Base-by-base conservation (phyloP, 306 rosid species). In the Trifolium fragiferum region DNA sequence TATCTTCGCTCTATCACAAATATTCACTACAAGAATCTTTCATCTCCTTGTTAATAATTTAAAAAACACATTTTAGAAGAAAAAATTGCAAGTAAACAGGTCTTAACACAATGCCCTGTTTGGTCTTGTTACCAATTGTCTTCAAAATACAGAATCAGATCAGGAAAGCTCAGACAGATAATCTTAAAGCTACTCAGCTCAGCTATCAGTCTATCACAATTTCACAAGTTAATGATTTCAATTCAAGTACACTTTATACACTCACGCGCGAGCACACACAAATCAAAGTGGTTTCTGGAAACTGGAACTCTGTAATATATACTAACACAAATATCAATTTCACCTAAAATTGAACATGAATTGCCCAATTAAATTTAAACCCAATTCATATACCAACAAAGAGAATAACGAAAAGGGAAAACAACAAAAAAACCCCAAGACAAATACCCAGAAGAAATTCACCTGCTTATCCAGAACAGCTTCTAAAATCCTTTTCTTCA, bases 391-490 rank as follows among this genome's bases (percentile, higher is more conserved):
- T 10, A 11, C 66, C 33, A 63, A 47, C 4, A 14, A 55, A 67
- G 44, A 69, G 6, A 43, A 35, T 7, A 11, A 0, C 13, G 16
- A 67, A 32, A 33, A 59, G 55, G 33, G 14, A 2, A 4, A 61
- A 11, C 11, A 13, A 33, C 2, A 35, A n/a, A 6, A 9, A 51
- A 51, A 6, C 14, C 25, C 20, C 6, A 8, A 18, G 30, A 14
- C 3, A 58, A 80, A 10, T 14, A 15, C 27, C 49, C 3, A n/a
- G 1, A 32, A 38, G 20, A 68, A 66, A 70, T 13, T 73, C n/a
- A 90, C 96, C 89, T 89, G 98, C 12, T 86, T 83, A 68, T 90
- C 96, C 53, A 69, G 74, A 32, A 89, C 89, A 41, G 91, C 96
- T 0, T 88, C 93, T 11, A 89, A 81, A 64, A 93, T 85, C 83